Conservation (phyloP, 2,329 filamentous ascomycete species). For the Fusarium clavum region DNA sequence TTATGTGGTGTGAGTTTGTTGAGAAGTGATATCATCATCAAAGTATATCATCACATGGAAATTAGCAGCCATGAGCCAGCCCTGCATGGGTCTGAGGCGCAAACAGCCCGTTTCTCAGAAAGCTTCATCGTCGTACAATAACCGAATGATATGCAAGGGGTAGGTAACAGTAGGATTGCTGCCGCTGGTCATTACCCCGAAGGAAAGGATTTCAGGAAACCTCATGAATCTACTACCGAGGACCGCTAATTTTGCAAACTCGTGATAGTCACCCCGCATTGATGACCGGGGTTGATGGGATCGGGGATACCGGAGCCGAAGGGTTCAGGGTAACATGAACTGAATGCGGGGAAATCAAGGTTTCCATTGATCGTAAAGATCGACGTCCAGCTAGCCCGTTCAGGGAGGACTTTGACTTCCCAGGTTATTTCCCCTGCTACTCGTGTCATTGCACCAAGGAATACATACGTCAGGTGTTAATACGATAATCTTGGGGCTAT, state of each 20-base stretch:
- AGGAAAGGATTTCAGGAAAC: background rate
- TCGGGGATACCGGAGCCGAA: conserved; percentile 28
- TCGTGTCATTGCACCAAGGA: background rate
- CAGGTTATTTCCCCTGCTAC: background rate
- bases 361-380: conserved; percentile 9
- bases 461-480: conserved; percentile 19
- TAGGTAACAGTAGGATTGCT: accelerated
- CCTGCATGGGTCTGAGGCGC: too few relatives aligned
- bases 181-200: background rate
- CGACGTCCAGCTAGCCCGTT: background rate
- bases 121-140: too few relatives aligned
- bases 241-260: background rate
- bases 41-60: accelerated
- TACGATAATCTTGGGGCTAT: background rate
- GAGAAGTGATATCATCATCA: background rate
- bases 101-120: too few relatives aligned
- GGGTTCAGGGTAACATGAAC: background rate
- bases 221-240: background rate
- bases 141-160: background rate
- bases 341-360: conserved; percentile 5
- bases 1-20: background rate
- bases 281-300: background rate
- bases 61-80: accelerated
- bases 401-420: background rate
- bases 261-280: conserved; percentile 19